A percentile compares a stretch with the other conserved stretches of the same genome.
Conservation (phyloP, 805 yeast genomes). For the Candida maris region DNA sequence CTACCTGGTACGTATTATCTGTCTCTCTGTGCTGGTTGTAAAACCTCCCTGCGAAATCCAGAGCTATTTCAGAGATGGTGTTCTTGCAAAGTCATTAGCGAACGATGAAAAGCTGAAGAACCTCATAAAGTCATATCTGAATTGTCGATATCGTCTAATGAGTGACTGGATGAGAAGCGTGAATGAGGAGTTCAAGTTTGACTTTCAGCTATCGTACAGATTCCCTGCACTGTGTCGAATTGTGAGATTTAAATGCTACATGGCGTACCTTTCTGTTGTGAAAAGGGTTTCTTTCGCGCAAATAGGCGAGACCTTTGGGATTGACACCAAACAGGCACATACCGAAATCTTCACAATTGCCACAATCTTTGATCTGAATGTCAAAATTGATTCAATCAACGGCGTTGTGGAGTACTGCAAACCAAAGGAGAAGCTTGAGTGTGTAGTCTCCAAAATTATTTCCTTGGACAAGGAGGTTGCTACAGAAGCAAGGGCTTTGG, state of each 20-base stretch:
- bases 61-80: slow-evolving; percentile 8
- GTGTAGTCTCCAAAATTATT: slow-evolving; percentile 6
- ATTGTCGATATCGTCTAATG: slow-evolving; percentile 26
- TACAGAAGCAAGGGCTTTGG: slow-evolving; percentile 17
- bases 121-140: slow-evolving; percentile 20
- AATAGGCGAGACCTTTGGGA: slow-evolving; percentile 21
- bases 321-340: slow-evolving; percentile 10
- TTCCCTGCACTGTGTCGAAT: slow-evolving; percentile 24
- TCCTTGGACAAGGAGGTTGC: slow-evolving; percentile 11
- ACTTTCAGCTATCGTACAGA: slow-evolving; percentile 20
- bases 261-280: slow-evolving; percentile 32
- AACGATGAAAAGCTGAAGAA: slow-evolving; percentile 20
- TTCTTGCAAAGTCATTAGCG: slow-evolving; percentile 19
- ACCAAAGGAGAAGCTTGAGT: background rate
- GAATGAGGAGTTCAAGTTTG: slow-evolving; percentile 14
- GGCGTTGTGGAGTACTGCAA: slow-evolving; percentile 11
- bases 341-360: slow-evolving; percentile 20
- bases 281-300: slow-evolving; percentile 20
- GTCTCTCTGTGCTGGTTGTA: slow-evolving; percentile 20
- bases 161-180: slow-evolving; percentile 12
- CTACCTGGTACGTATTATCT: slow-evolving; percentile 18
- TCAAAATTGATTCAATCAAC: slow-evolving; percentile 20
- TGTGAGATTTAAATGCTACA: slow-evolving; percentile 29
- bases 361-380: slow-evolving; percentile 22
- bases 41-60: slow-evolving; percentile 10